These are phyloP conservation scores for Ogataea parapolymorpha DNA, from an alignment of 805 yeast species.

Conservation along the genomic window DNA sequence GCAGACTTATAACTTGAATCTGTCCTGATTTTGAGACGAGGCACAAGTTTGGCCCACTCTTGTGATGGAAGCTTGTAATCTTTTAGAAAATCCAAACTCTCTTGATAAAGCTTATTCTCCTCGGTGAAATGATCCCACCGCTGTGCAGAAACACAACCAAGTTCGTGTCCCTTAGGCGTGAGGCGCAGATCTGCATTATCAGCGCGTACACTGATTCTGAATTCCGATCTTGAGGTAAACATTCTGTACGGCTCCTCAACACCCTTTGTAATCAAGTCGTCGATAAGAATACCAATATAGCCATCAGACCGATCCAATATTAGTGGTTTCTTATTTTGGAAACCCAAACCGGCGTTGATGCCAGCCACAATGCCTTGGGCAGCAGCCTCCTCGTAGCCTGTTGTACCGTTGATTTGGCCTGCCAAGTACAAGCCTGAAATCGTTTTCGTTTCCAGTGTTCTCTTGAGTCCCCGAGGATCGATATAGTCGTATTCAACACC, in stretches of 20 bases:
- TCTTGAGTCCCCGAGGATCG: conserved; percentile 82
- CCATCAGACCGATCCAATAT: conserved; percentile 75
- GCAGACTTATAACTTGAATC: conserved; percentile 57
- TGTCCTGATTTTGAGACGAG: conserved; percentile 47
- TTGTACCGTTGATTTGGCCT: conserved; percentile 97
- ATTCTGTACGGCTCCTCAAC: conserved; percentile 96
- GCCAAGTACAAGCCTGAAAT: conserved; percentile 82
- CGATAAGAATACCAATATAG: conserved; percentile 87
- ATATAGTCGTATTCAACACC: conserved; percentile 99
- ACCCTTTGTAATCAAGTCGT: conserved; percentile 92
- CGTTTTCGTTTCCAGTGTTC: conserved; percentile 76
- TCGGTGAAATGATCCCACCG: conserved; percentile 49
- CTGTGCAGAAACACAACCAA: conserved; percentile 63
- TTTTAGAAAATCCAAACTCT: conserved; percentile 44
- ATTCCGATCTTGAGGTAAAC: conserved; percentile 96
- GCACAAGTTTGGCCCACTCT: conserved; percentile 58
- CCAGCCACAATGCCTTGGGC: conserved; percentile 97
- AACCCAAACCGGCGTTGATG: conserved; percentile 79
- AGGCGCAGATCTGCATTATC: conserved; percentile 91
- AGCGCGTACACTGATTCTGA: conserved; percentile 82
- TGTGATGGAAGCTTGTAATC: conserved; percentile 47
- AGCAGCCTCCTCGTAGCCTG: conserved; percentile 99
- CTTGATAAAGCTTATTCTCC: conserved; percentile 45
- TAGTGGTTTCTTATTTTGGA: conserved; percentile 40
- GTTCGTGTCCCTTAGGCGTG: conserved; percentile 60